These are phyloP conservation scores for Sherardia arvensis DNA, from an alignment of 257 asterid species.

Conservation along the genomic window DNA sequence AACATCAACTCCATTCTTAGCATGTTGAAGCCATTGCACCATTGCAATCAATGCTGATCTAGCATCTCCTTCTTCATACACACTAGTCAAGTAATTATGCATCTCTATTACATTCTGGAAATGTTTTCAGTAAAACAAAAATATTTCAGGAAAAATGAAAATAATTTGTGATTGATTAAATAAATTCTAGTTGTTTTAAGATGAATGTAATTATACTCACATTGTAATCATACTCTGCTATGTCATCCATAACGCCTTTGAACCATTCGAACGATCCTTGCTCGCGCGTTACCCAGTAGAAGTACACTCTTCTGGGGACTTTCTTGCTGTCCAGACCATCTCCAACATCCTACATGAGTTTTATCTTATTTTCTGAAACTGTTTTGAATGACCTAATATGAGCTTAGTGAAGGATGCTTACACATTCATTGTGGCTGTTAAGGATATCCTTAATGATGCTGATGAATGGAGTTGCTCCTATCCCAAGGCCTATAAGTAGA, in stretches of 20 bases:
- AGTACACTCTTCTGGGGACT: conserved; percentile 70
- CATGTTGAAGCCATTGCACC: conserved; percentile 95
- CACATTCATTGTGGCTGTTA: conserved; percentile 36
- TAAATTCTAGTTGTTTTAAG: neutral
- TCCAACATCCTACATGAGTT: conserved; percentile 20
- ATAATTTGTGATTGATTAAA: too few relatives aligned
- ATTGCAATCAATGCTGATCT: conserved; percentile 84
- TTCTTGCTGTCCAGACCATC: conserved; percentile 14
- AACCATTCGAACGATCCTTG: conserved; percentile 98
- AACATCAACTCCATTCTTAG: conserved; percentile 81
- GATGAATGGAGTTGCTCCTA: conserved; percentile 88
- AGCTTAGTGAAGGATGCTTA: conserved; percentile 18
- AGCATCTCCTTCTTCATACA: conserved; percentile 94
- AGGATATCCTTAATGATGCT: conserved; percentile 78
- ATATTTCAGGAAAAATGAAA: neutral
- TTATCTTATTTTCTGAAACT: conserved; percentile 1
- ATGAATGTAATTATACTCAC: conserved; percentile 28
- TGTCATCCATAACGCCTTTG: conserved; percentile 92
- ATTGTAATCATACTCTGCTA: conserved; percentile 65
- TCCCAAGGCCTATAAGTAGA: conserved; percentile 81
- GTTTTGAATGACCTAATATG: neutral
- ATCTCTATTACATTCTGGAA: conserved; percentile 73
- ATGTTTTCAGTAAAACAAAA: neutral
- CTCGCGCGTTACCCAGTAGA: conserved; percentile 91
- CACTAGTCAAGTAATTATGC: conserved; percentile 88